These are phyloP conservation scores for Hypoxylon sp. DNA, from an alignment of 2,329 filamentous ascomycete genomes.

Conservation along the genomic window DNA sequence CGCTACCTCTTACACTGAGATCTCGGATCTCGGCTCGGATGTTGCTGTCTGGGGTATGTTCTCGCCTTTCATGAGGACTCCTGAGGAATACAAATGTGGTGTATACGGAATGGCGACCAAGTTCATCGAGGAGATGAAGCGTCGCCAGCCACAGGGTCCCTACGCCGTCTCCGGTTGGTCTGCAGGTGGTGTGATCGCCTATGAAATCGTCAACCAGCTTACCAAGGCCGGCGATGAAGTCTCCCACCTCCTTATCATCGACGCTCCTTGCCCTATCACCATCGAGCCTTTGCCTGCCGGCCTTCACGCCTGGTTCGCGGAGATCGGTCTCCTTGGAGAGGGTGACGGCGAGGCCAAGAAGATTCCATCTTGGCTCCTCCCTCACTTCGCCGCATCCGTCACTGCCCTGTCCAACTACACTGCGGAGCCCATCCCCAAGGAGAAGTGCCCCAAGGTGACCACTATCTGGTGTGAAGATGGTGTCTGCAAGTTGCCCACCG, in stretches of 20 bases:
- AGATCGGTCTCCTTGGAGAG: conserved; percentile 78
- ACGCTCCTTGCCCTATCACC: conserved; percentile 75
- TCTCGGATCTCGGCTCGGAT: conserved; percentile 65
- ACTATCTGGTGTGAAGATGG: conserved; percentile 82
- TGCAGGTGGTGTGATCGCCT: conserved; percentile 81
- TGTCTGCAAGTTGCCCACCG: conserved; percentile 76
- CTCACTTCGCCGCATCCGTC: conserved; percentile 79
- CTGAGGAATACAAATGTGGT: conserved; percentile 75
- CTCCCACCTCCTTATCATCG: conserved; percentile 74
- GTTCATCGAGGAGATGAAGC: conserved; percentile 78
- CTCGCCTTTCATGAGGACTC: conserved; percentile 79
- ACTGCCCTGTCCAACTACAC: conserved; percentile 78
- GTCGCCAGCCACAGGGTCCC: conserved; percentile 77
- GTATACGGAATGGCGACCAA: conserved; percentile 75
- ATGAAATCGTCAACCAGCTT: conserved; percentile 74
- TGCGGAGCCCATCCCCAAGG: conserved; percentile 72
- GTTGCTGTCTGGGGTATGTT: conserved; percentile 73
- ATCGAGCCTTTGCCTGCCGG: conserved; percentile 77
- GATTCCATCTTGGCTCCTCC: conserved; percentile 80
- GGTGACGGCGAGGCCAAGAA: conserved; percentile 66
- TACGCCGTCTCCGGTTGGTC: conserved; percentile 81
- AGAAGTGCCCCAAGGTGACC: conserved; percentile 72
- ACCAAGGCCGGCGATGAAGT: conserved; percentile 70
- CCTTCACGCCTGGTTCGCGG: conserved; percentile 80
- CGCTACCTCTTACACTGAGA: conserved; percentile 77